phyloP scores from a whole-genome alignment of 139 green algal genomes.

The Haematococcus sp. region DNA sequence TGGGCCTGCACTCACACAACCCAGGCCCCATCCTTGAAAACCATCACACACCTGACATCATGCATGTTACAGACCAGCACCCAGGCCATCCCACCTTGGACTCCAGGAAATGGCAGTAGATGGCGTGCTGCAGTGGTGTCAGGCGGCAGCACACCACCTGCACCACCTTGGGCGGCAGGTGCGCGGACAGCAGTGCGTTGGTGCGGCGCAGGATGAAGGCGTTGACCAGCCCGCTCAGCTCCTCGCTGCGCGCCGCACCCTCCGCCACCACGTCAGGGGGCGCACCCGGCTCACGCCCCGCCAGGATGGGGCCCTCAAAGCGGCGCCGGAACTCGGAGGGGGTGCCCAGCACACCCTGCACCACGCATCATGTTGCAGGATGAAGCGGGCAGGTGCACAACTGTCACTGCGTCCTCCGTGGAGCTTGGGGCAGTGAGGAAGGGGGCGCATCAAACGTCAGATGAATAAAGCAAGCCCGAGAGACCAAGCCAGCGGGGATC shows the following conservation, averaged over 20 bases:
- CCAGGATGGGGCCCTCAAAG: conserved; percentile 81
- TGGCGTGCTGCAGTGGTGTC: conserved; percentile 78
- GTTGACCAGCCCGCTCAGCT: conserved; percentile 92
- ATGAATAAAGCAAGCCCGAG: too few relatives aligned
- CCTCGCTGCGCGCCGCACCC: conserved; percentile 62
- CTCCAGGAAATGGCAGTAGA: conserved; percentile 93
- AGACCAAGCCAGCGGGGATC: too few relatives aligned
- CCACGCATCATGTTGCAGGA: too few relatives aligned
- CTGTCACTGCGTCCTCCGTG: too few relatives aligned
- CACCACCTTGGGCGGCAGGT: conserved; percentile 97
- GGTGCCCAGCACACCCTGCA: conserved; percentile 76
- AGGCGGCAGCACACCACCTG: conserved; percentile 94
- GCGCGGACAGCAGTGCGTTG: conserved; percentile 90
- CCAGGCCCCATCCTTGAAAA: too few relatives aligned
- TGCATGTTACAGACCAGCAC: too few relatives aligned
- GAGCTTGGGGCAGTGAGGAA: too few relatives aligned
- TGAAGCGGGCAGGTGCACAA: too few relatives aligned
- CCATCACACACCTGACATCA: too few relatives aligned
- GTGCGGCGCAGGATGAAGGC: conserved; percentile 96
- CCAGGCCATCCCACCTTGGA: conserved; percentile 71
- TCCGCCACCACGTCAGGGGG: conserved; percentile 34
- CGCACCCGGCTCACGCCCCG: conserved; percentile 47
- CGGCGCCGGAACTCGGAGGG: conserved; percentile 71
- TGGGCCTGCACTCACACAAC: too few relatives aligned
- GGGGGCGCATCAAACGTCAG: too few relatives aligned